Evolutionary conservation across 1,284 basidiomycete species (phyloP), one percentile per base, ranked within the genome.

Genomic region (Golubevia sp.): DNA sequence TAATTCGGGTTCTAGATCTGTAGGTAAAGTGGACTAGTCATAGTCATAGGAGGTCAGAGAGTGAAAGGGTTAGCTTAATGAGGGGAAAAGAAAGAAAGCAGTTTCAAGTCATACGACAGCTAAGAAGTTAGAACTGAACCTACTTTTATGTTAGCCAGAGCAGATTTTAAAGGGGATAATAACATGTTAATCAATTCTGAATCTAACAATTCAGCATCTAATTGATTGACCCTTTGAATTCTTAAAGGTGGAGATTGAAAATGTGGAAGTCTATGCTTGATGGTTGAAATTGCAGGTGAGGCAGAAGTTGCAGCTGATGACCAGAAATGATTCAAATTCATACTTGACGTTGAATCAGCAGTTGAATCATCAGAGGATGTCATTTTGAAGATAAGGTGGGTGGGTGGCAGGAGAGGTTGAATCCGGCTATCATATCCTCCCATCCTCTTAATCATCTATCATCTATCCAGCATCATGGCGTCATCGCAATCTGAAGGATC

Each of bases 181-280:
- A 99, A 87, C 66, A 97, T 86, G 25, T 90, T 88, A 20, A 91
- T 89, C 18, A 99, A 88, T 71, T 98, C 94, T 64, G 91, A 89
- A 85, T 99, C 97, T 53, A 99, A 88, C 27, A 96, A 87, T 74
- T 94, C 91, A 0, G 96, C 90, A 84, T 99, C 97, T 55, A 98
- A 88, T 85, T 97, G 93, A 25, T 91, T 91, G 49, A 98, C 94
- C 58, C 95, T 67, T 55, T 80, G 78, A 48, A 82, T 75, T 34
- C 74, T 74, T 50, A 81, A 70, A n/a, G 68, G 63, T 3, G 79
- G 75, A 15, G 77, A 73, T 11, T 77, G 69, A 56, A 81, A 79
- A n/a, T 63, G 55, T 20, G 77, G 74, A 0, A 82, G 63, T 4
- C 68, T 70, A 3, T 64, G 64, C 23, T 78, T 73, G 26, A 82